Evolutionary conservation across 1,284 basidiomycete genomes (phyloP), one percentile per base, ranked within the genome.

Genomic region (Rhodotorula mucilaginosa): DNA sequence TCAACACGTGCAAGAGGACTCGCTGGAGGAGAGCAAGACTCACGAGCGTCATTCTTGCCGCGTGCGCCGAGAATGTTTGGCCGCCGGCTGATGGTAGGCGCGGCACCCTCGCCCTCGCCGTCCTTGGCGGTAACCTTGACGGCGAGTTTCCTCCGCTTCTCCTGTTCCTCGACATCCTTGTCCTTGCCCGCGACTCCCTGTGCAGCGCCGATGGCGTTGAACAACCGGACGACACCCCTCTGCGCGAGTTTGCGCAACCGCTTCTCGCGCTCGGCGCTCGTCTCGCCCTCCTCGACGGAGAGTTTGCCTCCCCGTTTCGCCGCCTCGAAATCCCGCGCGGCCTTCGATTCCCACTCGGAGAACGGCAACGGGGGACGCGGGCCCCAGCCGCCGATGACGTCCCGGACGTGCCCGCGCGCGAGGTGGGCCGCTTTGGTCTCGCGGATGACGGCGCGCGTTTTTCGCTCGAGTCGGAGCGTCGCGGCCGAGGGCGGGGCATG

Each of bases 191-290:
- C 69, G 21, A 73, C 74, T 2, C 75, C 75, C 72, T 80, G 79
- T 13, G 79, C 79, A 2, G 78, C 79, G 19, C 77, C 72, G 60
- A 80, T 79, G 18, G 79, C 79, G 54, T 80, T 80, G 73, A 80
- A 80, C 44, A 80, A 62, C 46, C 79, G 66, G 61, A 80, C 79
- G 31, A 79, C 79, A 64, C 79, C 79, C 26, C 74, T 72, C 70
- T 80, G 79, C 19, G 79, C 79, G 31, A 80, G 58, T 59, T 78
- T 77, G 44, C 79, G 58, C 54, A 80, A 60, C 47, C 74, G 68
- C 69, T 80, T 80, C 70, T 80, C 79, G 44, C 78, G 72, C 61
- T 79, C 77, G 19, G 78, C 77, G 13, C 77, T 76, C 31, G 66
- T 71, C 61, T 76, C 73, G 31, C 44, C 67, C 23, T 61, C 69